phyloP scores from a whole-genome alignment of 139 green algal species.

The Asterochloris sp. region DNA sequence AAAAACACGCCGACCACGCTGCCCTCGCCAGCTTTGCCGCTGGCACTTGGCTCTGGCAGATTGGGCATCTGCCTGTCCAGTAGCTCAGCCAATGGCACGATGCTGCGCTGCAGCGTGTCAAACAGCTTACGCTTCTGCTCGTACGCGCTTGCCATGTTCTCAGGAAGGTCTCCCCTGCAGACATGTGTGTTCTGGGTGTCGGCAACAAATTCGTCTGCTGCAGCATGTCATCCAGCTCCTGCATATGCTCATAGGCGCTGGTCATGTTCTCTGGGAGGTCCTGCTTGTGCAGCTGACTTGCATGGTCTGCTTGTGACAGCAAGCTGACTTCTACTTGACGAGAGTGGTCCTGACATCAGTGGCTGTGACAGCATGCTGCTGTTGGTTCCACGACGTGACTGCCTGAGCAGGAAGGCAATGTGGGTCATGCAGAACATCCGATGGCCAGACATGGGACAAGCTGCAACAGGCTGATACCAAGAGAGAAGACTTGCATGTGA shows the following conservation, averaged over 20 bases:
- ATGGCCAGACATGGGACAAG: too few relatives aligned
- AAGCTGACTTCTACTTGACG: too few relatives aligned
- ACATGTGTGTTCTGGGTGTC: slow-evolving; percentile 58
- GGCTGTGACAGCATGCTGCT: too few relatives aligned
- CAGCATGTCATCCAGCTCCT: slow-evolving; percentile 63
- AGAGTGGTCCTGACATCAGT: too few relatives aligned
- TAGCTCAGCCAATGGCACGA: slow-evolving; percentile 55
- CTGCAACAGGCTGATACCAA: too few relatives aligned
- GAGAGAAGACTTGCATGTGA: background rate
- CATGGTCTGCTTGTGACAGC: too few relatives aligned
- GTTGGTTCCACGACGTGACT: too few relatives aligned
- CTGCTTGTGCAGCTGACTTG: slow-evolving; percentile 32
- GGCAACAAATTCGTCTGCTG: slow-evolving; percentile 36
- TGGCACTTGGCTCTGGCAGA: slow-evolving; percentile 38
- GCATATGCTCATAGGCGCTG: slow-evolving; percentile 62
- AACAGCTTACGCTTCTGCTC: slow-evolving; percentile 61
- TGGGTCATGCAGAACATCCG: too few relatives aligned
- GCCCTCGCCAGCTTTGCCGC: too few relatives aligned
- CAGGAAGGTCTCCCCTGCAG: slow-evolving; percentile 72
- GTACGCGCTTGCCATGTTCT: slow-evolving; percentile 66
- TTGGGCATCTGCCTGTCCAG: slow-evolving; percentile 64
- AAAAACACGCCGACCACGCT: too few relatives aligned
- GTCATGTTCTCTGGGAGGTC: slow-evolving; percentile 77
- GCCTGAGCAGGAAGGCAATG: too few relatives aligned
- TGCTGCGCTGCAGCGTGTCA: slow-evolving; percentile 59